Conservation (phyloP, 1,284 basidiomycete genomes). For the Rhodotorula sp. region DNA sequence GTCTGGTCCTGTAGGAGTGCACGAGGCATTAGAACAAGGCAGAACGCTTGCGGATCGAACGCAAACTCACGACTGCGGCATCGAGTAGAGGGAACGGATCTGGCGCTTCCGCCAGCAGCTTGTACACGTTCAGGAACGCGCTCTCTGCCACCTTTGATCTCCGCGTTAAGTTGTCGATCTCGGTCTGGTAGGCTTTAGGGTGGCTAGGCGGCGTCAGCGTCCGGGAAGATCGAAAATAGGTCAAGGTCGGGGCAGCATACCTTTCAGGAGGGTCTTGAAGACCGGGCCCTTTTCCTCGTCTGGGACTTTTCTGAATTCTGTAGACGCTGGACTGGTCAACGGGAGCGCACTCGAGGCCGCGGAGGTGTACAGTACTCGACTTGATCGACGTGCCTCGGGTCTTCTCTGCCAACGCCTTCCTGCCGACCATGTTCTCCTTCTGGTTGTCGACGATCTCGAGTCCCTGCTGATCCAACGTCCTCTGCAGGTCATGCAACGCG, state of each 20-base stretch:
- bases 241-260: constrained; percentile 50
- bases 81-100: constrained; percentile 96
- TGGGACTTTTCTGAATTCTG: constrained; percentile 90
- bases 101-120: constrained; percentile 86
- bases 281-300: constrained; percentile 76
- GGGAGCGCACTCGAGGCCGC: not conserved
- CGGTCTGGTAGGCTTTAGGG: constrained; percentile 75
- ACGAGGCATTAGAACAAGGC: not conserved
- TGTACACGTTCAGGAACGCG: constrained; percentile 89
- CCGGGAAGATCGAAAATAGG: not conserved
- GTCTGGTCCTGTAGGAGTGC: constrained; percentile 68
- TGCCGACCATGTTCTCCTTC: constrained; percentile 89
- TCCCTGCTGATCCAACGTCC: constrained; percentile 82
- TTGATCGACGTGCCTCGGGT: constrained; percentile 67
- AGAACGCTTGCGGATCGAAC: not conserved
- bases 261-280: constrained; percentile 83
- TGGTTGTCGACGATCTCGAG: constrained; percentile 95
- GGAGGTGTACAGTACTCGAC: not conserved
- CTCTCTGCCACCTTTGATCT: constrained; percentile 88
- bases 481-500: constrained; percentile 84
- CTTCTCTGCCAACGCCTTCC: constrained; percentile 86
- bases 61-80: constrained; percentile 72
- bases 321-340: not conserved
- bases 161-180: constrained; percentile 92
- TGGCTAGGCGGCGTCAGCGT: too few relatives aligned